A percentile compares a stretch with the other conserved stretches of the same genome.
Evolutionary conservation across 345 rosid species (phyloP).

Genomic region (Bretschneidera sinensis): DNA sequence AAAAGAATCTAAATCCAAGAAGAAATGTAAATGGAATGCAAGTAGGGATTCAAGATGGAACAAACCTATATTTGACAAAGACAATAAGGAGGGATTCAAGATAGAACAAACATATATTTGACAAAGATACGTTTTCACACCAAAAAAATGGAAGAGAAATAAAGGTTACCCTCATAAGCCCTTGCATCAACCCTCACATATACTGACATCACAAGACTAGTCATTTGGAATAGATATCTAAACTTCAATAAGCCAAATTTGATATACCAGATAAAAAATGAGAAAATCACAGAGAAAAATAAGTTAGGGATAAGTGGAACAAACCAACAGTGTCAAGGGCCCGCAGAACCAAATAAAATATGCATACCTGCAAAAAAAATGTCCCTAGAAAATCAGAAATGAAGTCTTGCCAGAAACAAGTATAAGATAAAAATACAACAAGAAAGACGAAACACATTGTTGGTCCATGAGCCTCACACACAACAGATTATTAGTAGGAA

Average conservation of each 20-base stretch:
- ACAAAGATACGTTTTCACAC: too few species aligned
- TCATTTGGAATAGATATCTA: too few species aligned
- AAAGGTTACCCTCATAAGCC: too few species aligned
- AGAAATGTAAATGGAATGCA: too few species aligned
- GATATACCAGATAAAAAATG: background rate
- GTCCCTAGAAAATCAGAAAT: background rate
- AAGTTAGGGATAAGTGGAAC: slow-evolving; percentile 25
- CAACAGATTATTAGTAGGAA: background rate
- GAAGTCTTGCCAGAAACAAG: background rate
- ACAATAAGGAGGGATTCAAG: too few species aligned
- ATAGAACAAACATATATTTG: too few species aligned
- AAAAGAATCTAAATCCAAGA: too few species aligned
- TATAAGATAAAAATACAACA: background rate
- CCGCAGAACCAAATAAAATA: slow-evolving; percentile 90
- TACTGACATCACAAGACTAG: background rate
- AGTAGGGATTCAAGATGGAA: too few species aligned
- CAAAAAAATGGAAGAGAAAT: too few species aligned
- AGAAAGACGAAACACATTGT: background rate
- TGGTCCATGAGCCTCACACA: background rate
- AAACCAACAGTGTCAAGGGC: slow-evolving; percentile 96
- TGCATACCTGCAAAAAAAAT: slow-evolving; percentile 58
- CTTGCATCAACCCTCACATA: background rate
- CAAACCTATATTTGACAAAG: too few species aligned
- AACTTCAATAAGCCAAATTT: background rate
- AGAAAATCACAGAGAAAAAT: slow-evolving; percentile 4